Conservation (phyloP, 2,329 filamentous ascomycete genomes). For the Phyllosticta citribraziliensis region DNA sequence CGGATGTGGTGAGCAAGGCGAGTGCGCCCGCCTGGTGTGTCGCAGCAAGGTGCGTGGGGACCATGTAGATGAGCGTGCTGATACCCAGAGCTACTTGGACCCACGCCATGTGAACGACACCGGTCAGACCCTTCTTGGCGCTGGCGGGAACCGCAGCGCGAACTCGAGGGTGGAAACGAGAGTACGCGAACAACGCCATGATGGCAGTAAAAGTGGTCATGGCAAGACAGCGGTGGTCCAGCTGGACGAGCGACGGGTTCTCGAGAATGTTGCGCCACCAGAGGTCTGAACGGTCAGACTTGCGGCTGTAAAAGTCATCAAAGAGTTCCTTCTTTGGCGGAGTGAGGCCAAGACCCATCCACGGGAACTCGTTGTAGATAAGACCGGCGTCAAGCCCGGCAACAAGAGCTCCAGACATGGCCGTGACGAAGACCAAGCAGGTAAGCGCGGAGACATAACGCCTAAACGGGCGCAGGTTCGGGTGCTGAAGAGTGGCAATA, state of each 20-base stretch:
- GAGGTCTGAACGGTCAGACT: slow-evolving; percentile 67
- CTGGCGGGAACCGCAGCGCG: slow-evolving; percentile 46
- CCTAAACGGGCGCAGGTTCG: slow-evolving; percentile 63
- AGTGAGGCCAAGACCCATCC: slow-evolving; percentile 76
- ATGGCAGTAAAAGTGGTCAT: slow-evolving; percentile 79
- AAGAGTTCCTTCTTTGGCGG: slow-evolving; percentile 78
- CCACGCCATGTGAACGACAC: slow-evolving; percentile 71
- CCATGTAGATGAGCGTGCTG: slow-evolving; percentile 83
- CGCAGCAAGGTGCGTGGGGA: slow-evolving; percentile 78
- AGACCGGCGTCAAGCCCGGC: slow-evolving; percentile 91
- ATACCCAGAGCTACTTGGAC: slow-evolving; percentile 83
- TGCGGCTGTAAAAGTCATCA: slow-evolving; percentile 74
- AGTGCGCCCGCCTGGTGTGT: slow-evolving; percentile 88
- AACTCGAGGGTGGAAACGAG: slow-evolving; percentile 56
- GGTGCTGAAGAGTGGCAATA: slow-evolving; percentile 53
- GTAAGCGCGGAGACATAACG: slow-evolving; percentile 61
- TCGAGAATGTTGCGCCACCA: slow-evolving; percentile 98
- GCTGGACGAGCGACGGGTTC: slow-evolving; percentile 90
- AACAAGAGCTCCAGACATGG: slow-evolving; percentile 87
- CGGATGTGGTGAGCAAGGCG: slow-evolving; percentile 56
- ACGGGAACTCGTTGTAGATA: slow-evolving; percentile 98
- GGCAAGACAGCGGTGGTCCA: slow-evolving; percentile 89
- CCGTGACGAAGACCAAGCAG: slow-evolving; percentile 73
- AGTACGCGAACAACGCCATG: slow-evolving; percentile 70
- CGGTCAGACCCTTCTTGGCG: slow-evolving; percentile 64